Percentiles rank a stretch among this genome's conserved stretches.
phyloP scores from a whole-genome alignment of 2,329 filamentous ascomycete genomes.

The Xylaria sp. region DNA sequence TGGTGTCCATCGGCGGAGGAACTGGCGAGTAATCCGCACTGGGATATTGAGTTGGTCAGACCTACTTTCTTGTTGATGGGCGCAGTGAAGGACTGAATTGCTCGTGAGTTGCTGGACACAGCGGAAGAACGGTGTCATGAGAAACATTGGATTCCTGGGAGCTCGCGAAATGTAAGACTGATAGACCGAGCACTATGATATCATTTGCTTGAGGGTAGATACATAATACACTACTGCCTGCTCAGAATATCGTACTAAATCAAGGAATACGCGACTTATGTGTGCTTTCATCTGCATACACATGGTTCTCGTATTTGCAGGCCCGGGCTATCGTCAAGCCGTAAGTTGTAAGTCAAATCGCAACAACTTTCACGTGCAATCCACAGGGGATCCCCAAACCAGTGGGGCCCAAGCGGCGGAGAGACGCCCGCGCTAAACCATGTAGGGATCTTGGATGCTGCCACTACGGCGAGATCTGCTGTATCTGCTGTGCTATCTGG shows the following conservation, averaged over 20 bases:
- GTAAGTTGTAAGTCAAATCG: no score
- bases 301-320: no score
- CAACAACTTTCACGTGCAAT: constrained; percentile 1
- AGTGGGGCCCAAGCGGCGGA: constrained; percentile 5
- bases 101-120: not conserved
- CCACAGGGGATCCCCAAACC: not conserved
- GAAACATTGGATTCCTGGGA: not conserved
- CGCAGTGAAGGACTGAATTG: constrained; percentile 27
- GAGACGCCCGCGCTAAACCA: not conserved
- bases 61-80: constrained; percentile 42
- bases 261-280: not conserved
- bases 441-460: not conserved
- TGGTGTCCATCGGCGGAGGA: constrained; percentile 46
- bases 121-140: no score
- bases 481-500: constrained; percentile 10
- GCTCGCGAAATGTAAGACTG: not conserved
- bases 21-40: constrained; percentile 29
- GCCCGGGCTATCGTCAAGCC: no score
- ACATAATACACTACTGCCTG: no score
- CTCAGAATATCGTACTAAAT: not conserved
- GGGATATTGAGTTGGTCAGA: constrained; percentile 36
- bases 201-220: no score
- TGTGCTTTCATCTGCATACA: no score
- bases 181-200: not conserved
- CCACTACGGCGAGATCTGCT: constrained; percentile 1